A percentile compares a stretch with the other conserved stretches of the same genome.
These are phyloP conservation scores for Pseudocercospora vitis DNA, from an alignment of 2,329 filamentous ascomycete species.

Conservation along the genomic window DNA sequence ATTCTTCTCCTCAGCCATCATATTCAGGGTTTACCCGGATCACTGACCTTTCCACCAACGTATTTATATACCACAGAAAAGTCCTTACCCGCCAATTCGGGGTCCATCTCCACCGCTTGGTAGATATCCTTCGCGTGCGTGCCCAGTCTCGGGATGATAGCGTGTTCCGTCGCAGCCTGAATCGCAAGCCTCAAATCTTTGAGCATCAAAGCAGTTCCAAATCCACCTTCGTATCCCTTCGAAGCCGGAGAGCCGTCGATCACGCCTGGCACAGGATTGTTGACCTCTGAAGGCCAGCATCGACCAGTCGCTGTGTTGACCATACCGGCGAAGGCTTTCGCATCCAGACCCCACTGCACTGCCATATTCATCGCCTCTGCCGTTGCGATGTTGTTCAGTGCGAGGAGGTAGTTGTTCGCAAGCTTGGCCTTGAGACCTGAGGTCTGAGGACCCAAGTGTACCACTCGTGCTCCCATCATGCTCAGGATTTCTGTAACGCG, in stretches of 20 bases:
- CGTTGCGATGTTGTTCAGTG: constrained; percentile 81
- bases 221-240: constrained; percentile 63
- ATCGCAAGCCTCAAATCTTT: constrained; percentile 53
- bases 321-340: constrained; percentile 72
- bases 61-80: constrained; percentile 54
- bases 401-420: constrained; percentile 95
- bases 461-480: constrained; percentile 80
- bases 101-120: constrained; percentile 45
- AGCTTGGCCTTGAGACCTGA: constrained; percentile 88
- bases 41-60: constrained; percentile 41
- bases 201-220: constrained; percentile 51
- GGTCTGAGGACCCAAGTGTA: constrained; percentile 83
- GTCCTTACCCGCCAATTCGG: constrained; percentile 50
- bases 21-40: background rate
- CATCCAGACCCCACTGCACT: constrained; percentile 61
- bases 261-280: constrained; percentile 90
- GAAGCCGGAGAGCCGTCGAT: constrained; percentile 72
- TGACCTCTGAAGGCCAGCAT: constrained; percentile 94
- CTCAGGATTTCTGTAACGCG: constrained; percentile 68
- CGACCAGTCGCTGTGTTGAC: constrained; percentile 92
- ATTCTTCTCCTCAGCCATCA: background rate
- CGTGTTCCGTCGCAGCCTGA: constrained; percentile 47
- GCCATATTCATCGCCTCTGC: constrained; percentile 68
- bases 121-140: constrained; percentile 49
- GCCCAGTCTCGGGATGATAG: constrained; percentile 49